Percentiles rank a stretch among this genome's conserved stretches.
These are phyloP conservation scores for Russula compacta DNA, from an alignment of 768 basidiomycete species.

Conservation along the genomic window DNA sequence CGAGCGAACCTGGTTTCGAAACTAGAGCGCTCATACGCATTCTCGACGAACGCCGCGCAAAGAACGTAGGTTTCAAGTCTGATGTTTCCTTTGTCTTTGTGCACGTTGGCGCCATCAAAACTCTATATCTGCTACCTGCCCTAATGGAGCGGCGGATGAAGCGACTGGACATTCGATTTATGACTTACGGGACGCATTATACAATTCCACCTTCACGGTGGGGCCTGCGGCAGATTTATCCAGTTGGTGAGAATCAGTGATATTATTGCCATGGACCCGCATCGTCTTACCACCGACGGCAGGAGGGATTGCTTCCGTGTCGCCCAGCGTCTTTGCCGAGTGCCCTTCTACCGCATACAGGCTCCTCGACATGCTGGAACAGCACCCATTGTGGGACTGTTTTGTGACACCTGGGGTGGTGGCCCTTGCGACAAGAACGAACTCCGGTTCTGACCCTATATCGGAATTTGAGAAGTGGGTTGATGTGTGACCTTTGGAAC, in stretches of 20 bases:
- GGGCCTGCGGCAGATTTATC: constrained; percentile 61
- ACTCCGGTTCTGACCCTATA: constrained; percentile 23
- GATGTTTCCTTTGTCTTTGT: constrained; percentile 52
- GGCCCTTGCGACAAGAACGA: constrained; percentile 41
- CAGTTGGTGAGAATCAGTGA: constrained; percentile 41
- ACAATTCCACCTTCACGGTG: constrained; percentile 42
- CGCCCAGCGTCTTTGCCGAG: constrained; percentile 47
- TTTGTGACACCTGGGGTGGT: constrained; percentile 60
- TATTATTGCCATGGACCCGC: not conserved
- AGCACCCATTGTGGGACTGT: constrained; percentile 60
- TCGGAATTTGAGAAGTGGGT: constrained; percentile 18
- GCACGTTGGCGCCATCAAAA: constrained; percentile 47
- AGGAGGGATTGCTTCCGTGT: constrained; percentile 74
- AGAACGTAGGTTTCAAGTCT: constrained; percentile 19
- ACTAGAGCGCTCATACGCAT: constrained; percentile 3
- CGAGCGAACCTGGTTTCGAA: constrained; percentile 2
- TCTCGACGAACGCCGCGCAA: constrained; percentile 11
- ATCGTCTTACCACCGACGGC: not conserved
- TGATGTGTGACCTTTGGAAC: not conserved
- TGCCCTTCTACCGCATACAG: constrained; percentile 41
- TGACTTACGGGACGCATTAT: constrained; percentile 59
- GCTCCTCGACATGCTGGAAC: constrained; percentile 41
- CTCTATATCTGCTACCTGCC: constrained; percentile 40
- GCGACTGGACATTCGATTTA: constrained; percentile 44
- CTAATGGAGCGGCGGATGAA: constrained; percentile 40